These are phyloP conservation scores for Macrolepiota albuminosa DNA, from an alignment of 768 basidiomycete genomes.

Conservation along the genomic window DNA sequence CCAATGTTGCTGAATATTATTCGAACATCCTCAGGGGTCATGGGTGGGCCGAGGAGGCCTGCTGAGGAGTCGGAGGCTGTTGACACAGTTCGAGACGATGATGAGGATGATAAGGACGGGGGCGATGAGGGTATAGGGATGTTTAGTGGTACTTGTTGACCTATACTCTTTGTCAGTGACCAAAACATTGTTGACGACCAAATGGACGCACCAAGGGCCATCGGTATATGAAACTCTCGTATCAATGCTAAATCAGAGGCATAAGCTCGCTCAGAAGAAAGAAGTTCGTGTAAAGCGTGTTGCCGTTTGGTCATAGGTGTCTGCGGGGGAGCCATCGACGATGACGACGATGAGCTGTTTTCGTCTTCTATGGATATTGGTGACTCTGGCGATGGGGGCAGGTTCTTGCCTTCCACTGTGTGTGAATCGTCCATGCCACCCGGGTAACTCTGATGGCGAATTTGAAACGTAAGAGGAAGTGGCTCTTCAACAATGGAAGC, in stretches of 20 bases:
- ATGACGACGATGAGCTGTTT: conserved; percentile 20
- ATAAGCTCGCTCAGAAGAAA: conserved; percentile 78
- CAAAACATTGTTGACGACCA: not conserved
- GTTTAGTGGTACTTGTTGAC: conserved; percentile 24
- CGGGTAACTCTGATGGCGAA: conserved; percentile 24
- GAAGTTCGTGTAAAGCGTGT: conserved; percentile 72
- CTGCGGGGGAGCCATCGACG: conserved; percentile 16
- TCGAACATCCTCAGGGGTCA: conserved; percentile 65
- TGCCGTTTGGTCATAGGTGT: conserved; percentile 61
- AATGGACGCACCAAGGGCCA: conserved; percentile 60
- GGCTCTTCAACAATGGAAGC: conserved; percentile 20
- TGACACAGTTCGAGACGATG: conserved; percentile 47
- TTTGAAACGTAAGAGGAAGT: conserved; percentile 17
- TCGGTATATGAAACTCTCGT: conserved; percentile 71
- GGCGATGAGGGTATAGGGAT: conserved; percentile 31
- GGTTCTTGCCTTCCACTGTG: conserved; percentile 17
- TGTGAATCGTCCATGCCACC: conserved; percentile 18
- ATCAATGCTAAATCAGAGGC: conserved; percentile 80
- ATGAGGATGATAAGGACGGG: conserved; percentile 45
- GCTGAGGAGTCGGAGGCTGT: conserved; percentile 46
- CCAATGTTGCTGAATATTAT: conserved; percentile 75
- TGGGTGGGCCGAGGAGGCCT: conserved; percentile 43
- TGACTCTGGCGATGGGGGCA: conserved; percentile 24
- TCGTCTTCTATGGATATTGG: conserved; percentile 22
- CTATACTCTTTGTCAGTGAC: conserved; percentile 18